Base-by-base conservation (phyloP, 2,329 filamentous ascomycete genomes). In the Trichophyton simii region DNA sequence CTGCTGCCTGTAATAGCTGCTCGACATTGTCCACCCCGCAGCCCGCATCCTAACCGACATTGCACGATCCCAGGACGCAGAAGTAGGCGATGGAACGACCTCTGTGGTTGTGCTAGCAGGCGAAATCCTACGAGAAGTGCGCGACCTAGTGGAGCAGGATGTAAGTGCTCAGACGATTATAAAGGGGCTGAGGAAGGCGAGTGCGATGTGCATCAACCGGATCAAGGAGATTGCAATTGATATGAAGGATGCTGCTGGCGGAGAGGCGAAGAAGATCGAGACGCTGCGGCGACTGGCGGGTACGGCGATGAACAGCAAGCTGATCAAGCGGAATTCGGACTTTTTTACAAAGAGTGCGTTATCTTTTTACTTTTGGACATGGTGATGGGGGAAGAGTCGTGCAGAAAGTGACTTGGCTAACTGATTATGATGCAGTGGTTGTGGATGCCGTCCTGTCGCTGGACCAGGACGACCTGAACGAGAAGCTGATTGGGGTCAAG, bases 261-360 rank as follows among this genome's bases (percentile, higher is more conserved):
- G 81, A 63, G 92, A 88, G 77, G 90, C 95, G 65, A 95, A 92
- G 78, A 88, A 87, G 77, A 85, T 89, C 68, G 91, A 96, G 69
- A 97, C 91, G 48, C 82, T 99, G 64, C 78, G 81, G 73, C 95
- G 96, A 78, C 81, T 99, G 68, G 94, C 94, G 34, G 90, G 84
- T 41, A 99, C 94, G 31, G 94, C 94, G 68, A 99, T 99, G 94
- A 97, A 91, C 76, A 96, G 91, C 83, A 99, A 99, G 82, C 81
- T 99, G 69, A 97, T 99, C 73, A 95, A 97, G 83, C 84, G 92
- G 71, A 97, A 99, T 79, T 88, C 94, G 36, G 84, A 85, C 2
- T 99, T 97, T 77, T 99, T 99, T 79, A 97, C 94, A 65, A 94
- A 96, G 82, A 96, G 90, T 95, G 79, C 67, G 85, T 73, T 42